Evolutionary conservation across 768 basidiomycete genomes (phyloP), one percentile per base, ranked within the genome.

Genomic region (Paxillus involutus): DNA sequence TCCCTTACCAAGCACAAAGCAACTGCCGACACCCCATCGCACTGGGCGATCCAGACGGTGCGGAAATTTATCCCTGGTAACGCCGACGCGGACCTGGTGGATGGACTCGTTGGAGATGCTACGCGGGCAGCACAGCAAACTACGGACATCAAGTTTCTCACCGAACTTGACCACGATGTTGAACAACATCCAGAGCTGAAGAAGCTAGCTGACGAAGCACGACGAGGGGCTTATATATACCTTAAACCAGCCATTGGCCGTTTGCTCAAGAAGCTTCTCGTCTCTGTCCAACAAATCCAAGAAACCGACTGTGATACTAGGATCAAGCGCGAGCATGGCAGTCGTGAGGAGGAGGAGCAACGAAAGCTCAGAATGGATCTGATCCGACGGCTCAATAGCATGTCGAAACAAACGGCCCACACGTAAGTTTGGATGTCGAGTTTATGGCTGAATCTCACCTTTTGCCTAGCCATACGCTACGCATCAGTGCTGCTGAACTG

Each of bases 311-410:
- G 46, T 36, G 17, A 0, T 4, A 36, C 40, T 6, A 35, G 12
- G 11, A 53, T 61, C 37, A 44, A 42, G 16, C 39, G 16, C 13
- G 55, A 59, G 6, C 11, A 44, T 14, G 36, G 1, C 6, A 56
- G 24, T 24, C 29, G 16, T 1, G 62, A 55, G 12, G 47, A 53
- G 2, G 53, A 58, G 40, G 56, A 68, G 2, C 52, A 29, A 5
- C 6, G 37, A 0, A 44, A 36, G 16, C 7, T 65, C n/a, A 66
- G 66, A 35, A 13, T 44, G 11, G 7, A 49, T 4, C 26, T 68
- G 12, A 70, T 68, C 47, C 43, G 40, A n/a, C 45, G 55, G 6
- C 10, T 70, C 13, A 68, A 68, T 26, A 12, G 6, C 1, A 14
- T 45, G n/a, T 66, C 68, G 10, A 14, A 49, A 8, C 45, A 32